These are phyloP conservation scores for Bipolaris sorokiniana DNA, from an alignment of 2,329 filamentous ascomycete species.

Conservation along the genomic window DNA sequence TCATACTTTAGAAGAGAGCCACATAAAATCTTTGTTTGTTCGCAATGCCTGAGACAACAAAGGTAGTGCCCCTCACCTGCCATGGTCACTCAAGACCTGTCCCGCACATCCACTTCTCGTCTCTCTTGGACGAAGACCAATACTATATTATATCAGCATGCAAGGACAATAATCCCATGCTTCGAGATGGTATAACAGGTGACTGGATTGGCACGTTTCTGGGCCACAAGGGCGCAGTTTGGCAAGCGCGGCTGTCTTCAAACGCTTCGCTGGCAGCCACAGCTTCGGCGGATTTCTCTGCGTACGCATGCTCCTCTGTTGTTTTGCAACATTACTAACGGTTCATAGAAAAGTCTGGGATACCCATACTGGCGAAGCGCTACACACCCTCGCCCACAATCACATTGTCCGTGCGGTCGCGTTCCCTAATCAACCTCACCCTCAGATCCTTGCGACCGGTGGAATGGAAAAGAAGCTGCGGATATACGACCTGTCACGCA, in stretches of 20 bases:
- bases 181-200: constrained; percentile 92
- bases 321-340: constrained; percentile 35
- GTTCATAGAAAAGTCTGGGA: constrained; percentile 87
- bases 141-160: constrained; percentile 95
- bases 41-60: constrained; percentile 52
- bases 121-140: constrained; percentile 77
- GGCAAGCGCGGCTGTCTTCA: constrained; percentile 89
- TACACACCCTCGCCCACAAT: constrained; percentile 85
- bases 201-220: constrained; percentile 87
- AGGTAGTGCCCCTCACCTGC: constrained; percentile 87
- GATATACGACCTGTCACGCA: constrained; percentile 82
- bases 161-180: constrained; percentile 98
- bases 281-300: constrained; percentile 93
- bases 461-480: constrained; percentile 96
- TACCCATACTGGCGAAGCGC: constrained; percentile 87
- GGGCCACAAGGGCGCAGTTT: constrained; percentile 97
- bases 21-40: constrained; percentile 6
- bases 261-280: constrained; percentile 90
- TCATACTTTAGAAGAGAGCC: background rate
- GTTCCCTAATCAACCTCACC: constrained; percentile 75
- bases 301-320: constrained; percentile 60
- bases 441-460: constrained; percentile 85
- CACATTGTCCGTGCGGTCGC: constrained; percentile 95
- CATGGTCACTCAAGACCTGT: constrained; percentile 93
- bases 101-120: constrained; percentile 88